Percentiles rank a stretch among this genome's conserved stretches.
Conservation (phyloP, 2,329 filamentous ascomycete genomes). For the Colletotrichum eleusines region DNA sequence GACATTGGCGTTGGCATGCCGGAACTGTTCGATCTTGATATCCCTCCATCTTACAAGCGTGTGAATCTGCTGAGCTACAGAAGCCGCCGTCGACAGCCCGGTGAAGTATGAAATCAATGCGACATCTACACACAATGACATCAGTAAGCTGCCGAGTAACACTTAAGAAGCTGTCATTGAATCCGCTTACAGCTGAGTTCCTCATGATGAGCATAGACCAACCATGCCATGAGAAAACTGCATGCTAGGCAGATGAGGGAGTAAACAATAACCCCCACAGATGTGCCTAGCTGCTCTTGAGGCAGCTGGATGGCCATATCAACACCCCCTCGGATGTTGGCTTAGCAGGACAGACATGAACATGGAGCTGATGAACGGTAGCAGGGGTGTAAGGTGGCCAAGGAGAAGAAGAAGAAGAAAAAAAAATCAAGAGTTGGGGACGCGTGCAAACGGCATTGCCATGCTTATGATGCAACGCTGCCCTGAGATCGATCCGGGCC, state of each 20-base stretch:
- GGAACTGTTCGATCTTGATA: constrained; percentile 55
- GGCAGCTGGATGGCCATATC: constrained; percentile 55
- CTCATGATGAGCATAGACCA: constrained; percentile 56
- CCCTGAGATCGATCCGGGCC: constrained; percentile 27
- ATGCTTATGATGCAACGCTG: constrained; percentile 42
- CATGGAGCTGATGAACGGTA: constrained; percentile 13
- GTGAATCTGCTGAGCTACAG: constrained; percentile 58
- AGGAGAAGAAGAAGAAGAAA: constrained; percentile 19
- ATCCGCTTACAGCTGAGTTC: constrained; percentile 55
- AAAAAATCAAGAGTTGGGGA: constrained; percentile 32
- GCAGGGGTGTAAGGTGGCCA: constrained; percentile 34
- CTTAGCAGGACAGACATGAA: constrained; percentile 34
- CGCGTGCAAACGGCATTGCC: constrained; percentile 29
- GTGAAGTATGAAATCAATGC: constrained; percentile 54
- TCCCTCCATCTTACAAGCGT: constrained; percentile 55
- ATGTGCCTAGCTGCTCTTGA: constrained; percentile 49
- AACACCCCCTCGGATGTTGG: constrained; percentile 32
- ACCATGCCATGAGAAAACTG: constrained; percentile 51
- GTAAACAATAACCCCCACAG: constrained; percentile 51
- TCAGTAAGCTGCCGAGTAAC: constrained; percentile 20
- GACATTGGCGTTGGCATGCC: constrained; percentile 50
- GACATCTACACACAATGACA: constrained; percentile 50
- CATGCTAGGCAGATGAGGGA: constrained; percentile 51
- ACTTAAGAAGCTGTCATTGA: background rate
- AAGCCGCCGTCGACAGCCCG: constrained; percentile 52